phyloP scores from a whole-genome alignment of 306 rosid genomes.

The Fragaria nilgerrensis region DNA sequence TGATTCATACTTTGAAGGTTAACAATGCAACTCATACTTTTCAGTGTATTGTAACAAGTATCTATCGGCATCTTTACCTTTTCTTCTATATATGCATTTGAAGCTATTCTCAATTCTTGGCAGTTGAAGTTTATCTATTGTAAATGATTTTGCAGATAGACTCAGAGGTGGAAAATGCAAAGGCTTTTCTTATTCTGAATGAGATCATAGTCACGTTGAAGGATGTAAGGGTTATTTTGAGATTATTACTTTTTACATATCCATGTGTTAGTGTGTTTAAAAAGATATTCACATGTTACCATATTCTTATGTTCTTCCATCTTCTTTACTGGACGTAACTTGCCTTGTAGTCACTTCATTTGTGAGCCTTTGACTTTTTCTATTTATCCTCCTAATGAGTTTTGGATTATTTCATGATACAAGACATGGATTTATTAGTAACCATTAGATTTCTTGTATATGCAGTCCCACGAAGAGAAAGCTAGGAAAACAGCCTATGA shows the following conservation, averaged over 20 bases:
- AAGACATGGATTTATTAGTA: constrained; percentile 5
- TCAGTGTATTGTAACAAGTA: not conserved
- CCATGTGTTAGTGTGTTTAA: not conserved
- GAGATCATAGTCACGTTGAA: constrained; percentile 76
- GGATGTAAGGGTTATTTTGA: constrained; percentile 55
- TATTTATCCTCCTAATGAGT: not conserved
- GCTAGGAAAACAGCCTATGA: constrained; percentile 80
- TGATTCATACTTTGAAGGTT: constrained; percentile 77
- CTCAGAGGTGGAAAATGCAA: constrained; percentile 63
- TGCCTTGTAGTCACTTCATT: not conserved
- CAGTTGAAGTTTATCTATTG: constrained; percentile 4
- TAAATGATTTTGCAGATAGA: constrained; percentile 52
- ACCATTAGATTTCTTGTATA: constrained; percentile 11
- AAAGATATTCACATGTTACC: not conserved
- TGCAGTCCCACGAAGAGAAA: constrained; percentile 71
- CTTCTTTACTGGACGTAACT: not conserved
- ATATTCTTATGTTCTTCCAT: not conserved
- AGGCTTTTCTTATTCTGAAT: constrained; percentile 82
- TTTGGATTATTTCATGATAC: constrained; percentile 4
- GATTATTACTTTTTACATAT: not conserved
- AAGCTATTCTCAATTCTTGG: constrained; percentile 1
- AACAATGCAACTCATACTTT: not conserved
- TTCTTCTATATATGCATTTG: not conserved
- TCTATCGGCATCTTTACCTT: not conserved
- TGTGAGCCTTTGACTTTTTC: not conserved